phyloP scores from a whole-genome alignment of 2,329 filamentous ascomycete genomes.

The Davidsoniella virescens region DNA sequence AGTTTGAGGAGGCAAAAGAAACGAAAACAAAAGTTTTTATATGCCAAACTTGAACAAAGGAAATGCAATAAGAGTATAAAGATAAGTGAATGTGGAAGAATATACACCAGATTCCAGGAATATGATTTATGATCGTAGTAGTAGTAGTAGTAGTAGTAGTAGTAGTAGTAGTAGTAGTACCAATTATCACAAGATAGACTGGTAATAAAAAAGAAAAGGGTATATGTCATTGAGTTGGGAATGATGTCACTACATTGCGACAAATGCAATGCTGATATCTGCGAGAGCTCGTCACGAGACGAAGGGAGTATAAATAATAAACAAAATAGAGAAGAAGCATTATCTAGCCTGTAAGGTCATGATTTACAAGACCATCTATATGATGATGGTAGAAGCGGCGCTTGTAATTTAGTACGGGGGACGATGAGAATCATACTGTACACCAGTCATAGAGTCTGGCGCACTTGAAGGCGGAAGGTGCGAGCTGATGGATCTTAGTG shows the following conservation, averaged over 20 bases:
- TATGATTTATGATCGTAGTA: not conserved
- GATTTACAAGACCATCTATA: too few relatives aligned
- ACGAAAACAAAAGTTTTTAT: not conserved
- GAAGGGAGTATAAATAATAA: constrained; percentile 5
- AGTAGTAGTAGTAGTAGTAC: not conserved
- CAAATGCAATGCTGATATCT: too few relatives aligned
- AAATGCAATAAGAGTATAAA: constrained; percentile 3
- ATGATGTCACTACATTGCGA: too few relatives aligned
- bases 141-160: not conserved
- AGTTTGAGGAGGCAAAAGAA: not conserved
- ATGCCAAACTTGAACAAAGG: not conserved
- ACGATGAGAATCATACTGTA: constrained; percentile 36
- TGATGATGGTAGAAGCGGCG: too few relatives aligned
- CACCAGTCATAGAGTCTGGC: constrained; percentile 49
- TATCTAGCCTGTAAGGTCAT: not conserved
- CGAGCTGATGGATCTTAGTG: constrained; percentile 22
- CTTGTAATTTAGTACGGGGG: constrained; percentile 1
- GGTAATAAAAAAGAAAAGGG: not conserved
- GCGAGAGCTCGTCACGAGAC: not conserved
- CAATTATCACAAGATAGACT: not conserved
- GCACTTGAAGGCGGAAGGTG: constrained; percentile 28
- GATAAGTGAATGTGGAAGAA: too few relatives aligned
- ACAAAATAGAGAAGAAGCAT: not conserved
- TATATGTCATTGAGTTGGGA: not conserved
- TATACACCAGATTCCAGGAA: too few relatives aligned